Evolutionary conservation across 208 protist genomes (phyloP).

Genomic region (Trypanosoma theileri): DNA sequence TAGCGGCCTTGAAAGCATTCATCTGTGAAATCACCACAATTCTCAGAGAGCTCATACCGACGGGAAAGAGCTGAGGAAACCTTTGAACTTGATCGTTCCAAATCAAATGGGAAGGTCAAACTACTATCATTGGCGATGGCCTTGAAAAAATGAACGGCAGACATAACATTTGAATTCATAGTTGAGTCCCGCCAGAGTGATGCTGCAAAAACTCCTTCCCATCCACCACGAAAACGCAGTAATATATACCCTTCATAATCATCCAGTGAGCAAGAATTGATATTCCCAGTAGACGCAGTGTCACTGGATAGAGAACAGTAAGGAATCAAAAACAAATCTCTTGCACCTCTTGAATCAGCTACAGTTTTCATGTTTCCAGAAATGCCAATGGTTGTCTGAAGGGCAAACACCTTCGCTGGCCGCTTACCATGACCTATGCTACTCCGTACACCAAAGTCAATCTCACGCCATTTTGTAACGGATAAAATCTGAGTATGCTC

Average conservation of each 20-base stretch:
- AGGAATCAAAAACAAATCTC: constrained; percentile 25
- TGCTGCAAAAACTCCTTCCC: constrained; percentile 20
- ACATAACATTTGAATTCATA: constrained; percentile 1
- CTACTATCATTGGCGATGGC: constrained; percentile 5
- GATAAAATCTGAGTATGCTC: constrained; percentile 7
- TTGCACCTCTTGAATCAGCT: neutral
- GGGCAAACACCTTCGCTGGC: constrained; percentile 24
- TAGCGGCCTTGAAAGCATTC: constrained; percentile 28
- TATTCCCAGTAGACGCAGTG: neutral
- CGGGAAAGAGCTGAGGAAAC: neutral
- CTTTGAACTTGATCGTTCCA: neutral
- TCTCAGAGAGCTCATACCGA: constrained; percentile 16
- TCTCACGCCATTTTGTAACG: constrained; percentile 21
- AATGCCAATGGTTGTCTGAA: constrained; percentile 20
- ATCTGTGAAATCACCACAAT: constrained; percentile 24
- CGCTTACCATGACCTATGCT: constrained; percentile 10
- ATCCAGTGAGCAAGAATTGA: constrained; percentile 18
- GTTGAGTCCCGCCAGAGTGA: constrained; percentile 21
- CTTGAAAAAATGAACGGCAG: constrained; percentile 4
- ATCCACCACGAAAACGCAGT: constrained; percentile 28
- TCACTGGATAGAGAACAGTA: constrained; percentile 1
- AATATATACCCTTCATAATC: constrained; percentile 23
- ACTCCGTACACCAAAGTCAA: constrained; percentile 26
- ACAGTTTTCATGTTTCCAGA: neutral
- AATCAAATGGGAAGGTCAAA: constrained; percentile 20